Evolutionary conservation across 768 basidiomycete species (phyloP).

Genomic region (Candolleomyces eurysporus): DNA sequence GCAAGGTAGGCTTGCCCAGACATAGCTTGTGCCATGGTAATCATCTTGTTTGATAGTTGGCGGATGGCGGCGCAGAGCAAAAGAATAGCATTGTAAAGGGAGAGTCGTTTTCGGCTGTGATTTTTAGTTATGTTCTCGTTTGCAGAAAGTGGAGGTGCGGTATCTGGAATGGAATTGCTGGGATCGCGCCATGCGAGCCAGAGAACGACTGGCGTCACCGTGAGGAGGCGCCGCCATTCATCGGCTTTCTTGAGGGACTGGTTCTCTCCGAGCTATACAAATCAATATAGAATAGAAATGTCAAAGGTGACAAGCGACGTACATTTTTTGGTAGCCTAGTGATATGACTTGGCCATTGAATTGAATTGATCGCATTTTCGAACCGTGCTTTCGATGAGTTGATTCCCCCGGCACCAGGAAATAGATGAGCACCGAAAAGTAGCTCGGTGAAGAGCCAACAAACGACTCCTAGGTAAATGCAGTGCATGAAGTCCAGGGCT

Average conservation of each 20-base stretch:
- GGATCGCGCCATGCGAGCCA: constrained; percentile 14
- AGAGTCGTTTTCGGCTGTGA: constrained; percentile 3
- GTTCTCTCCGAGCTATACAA: constrained; percentile 29
- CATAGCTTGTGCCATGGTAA: constrained; percentile 20
- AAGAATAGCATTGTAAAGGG: constrained; percentile 14
- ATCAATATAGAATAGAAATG: too few relatives aligned
- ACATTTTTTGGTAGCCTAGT: too few relatives aligned
- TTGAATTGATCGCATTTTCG: too few relatives aligned
- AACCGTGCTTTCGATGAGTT: too few relatives aligned
- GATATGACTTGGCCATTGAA: too few relatives aligned
- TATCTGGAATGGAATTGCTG: background rate
- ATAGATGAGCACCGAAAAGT: too few relatives aligned
- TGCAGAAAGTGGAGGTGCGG: background rate
- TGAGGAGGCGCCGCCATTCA: constrained; percentile 26
- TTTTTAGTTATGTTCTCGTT: background rate
- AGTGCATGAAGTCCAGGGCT: too few relatives aligned
- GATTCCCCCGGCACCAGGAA: too few relatives aligned
- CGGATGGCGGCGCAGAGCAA: constrained; percentile 18
- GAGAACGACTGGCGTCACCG: constrained; percentile 23
- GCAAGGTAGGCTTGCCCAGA: constrained; percentile 20
- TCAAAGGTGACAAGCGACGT: background rate
- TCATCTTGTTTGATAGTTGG: constrained; percentile 15
- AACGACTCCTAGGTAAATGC: too few relatives aligned
- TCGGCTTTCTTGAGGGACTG: constrained; percentile 32
- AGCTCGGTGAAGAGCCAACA: too few relatives aligned